Base-by-base conservation (phyloP, 1,139 yeast genomes). In the Torulaspora pretoriensis region DNA sequence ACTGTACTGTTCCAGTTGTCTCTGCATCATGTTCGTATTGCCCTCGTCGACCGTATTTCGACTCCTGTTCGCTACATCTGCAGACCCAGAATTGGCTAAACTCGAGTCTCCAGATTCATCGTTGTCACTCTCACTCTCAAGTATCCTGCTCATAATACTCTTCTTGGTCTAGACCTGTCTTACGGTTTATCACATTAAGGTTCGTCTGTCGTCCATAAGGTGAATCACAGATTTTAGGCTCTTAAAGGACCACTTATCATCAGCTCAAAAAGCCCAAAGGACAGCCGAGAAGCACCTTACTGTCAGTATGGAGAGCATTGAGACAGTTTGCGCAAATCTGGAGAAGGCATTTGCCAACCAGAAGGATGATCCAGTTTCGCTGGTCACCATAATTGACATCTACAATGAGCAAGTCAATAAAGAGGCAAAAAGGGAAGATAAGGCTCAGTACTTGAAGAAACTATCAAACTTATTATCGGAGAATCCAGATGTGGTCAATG, bases 391-490 rank as follows among this genome's bases (percentile, higher is more conserved):
- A 25, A 52, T 59, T 32, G 64, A 58, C 22, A 45, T 57, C 40
- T 49, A 46, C 41, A 39, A 46, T 9, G 61, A 53, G 16, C 52
- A 54, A 27, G 45, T 57, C 7, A 47, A 50, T 34, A 38, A 34
- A 8, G 50, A 49, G 13, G 50, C 49, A 3, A 43, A 41, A 4
- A n/a, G 16, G n/a, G 74, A 68, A 0, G 88, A 85, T 47, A 74
- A 78, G 42, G 72, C 68, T 8, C 42, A 48, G 42, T 55, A 78
- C 10, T 56, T 82, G 38, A 60, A 57, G 3, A 62, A 68, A 8
- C 60, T 88, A 23, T 61, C 69, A 36, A 50, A 44, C 6, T 44
- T 44, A 23, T 28, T 59, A 6, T 47, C 48, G 14, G 36, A 42
- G 3, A 34, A 53, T 24, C 48, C 52, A 4, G 49, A 50, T 2